Base-by-base conservation (phyloP, 1,284 basidiomycete genomes). In the Apiotrichum siamense region DNA sequence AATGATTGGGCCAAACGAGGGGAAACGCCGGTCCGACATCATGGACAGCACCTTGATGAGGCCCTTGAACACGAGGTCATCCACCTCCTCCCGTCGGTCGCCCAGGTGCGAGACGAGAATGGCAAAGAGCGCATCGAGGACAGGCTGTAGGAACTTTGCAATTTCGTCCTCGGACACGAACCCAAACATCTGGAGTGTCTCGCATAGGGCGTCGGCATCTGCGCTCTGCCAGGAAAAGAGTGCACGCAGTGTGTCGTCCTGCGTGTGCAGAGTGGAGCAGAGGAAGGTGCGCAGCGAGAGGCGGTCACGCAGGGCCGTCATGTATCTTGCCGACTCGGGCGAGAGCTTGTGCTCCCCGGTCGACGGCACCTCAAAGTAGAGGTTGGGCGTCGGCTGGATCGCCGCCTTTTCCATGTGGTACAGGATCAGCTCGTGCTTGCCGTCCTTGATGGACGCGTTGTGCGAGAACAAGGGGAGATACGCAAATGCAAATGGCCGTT, bases 121-220 rank as follows among this genome's bases (percentile, higher is more conserved):
- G 17, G 83, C 86, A 68, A 98, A 97, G 10, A 98, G 81, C 0
- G 92, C 84, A 65, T 97, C 90, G 64, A 97, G 92, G 50, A 96
- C 89, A 66, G 91, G 82, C 29, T 85, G 82, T 11, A 97, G 78
- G 74, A 96, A 97, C 72, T 97, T 97, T 73, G 94, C 88, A 46
- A 97, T 91, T 73, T 93, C 89, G 7, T 86, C 85, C 69, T 92
- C 89, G 12, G 87, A 85, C 7, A 96, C 90, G 65, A 94, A 97
- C 2, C 87, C 86, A 72, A 97, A 92, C 71, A 89, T 85, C 61
- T 81, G 81, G 47, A 98, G 79, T 13, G 88, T 83, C 1, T 82
- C 81, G 15, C 83, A 79, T 24, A 97, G 79, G 12, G 83, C 72
- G 9, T 83, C 81, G 51, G 81, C 79, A 63, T 92, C 84, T 49